phyloP scores from a whole-genome alignment of 2,329 filamentous ascomycete genomes.

The Penicillium sp. region DNA sequence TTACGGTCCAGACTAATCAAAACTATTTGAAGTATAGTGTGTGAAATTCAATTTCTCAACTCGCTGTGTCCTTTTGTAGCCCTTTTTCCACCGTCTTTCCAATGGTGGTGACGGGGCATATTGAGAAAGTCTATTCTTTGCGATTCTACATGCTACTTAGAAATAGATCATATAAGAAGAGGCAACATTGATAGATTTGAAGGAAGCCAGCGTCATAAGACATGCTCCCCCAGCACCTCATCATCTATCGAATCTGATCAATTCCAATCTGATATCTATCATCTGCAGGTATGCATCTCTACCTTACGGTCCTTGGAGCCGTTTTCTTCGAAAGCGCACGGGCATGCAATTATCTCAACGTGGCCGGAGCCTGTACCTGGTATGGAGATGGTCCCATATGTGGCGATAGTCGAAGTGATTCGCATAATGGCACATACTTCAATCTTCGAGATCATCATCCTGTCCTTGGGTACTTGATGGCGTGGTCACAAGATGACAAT shows the following conservation, averaged over 20 bases:
- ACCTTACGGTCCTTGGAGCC: background rate
- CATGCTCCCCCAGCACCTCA: background rate
- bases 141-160: background rate
- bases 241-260: background rate
- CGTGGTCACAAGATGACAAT: constrained; percentile 5
- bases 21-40: no score
- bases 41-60: no score
- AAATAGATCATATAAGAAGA: background rate
- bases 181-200: no score
- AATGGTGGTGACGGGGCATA: constrained; percentile 1
- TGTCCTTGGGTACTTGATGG: background rate
- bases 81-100: background rate
- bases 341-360: background rate
- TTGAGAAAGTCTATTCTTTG: background rate
- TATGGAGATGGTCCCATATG: background rate
- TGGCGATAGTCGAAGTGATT: background rate
- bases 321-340: background rate
- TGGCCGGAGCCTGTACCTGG: background rate
- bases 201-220: no score
- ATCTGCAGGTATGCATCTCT: background rate
- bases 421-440: background rate
- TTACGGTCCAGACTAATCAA: no score
- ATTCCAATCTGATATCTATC: background rate
- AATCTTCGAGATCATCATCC: background rate
- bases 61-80: background rate